Base-by-base conservation (phyloP, 768 basidiomycete genomes). In the Sutorius australiensis region DNA sequence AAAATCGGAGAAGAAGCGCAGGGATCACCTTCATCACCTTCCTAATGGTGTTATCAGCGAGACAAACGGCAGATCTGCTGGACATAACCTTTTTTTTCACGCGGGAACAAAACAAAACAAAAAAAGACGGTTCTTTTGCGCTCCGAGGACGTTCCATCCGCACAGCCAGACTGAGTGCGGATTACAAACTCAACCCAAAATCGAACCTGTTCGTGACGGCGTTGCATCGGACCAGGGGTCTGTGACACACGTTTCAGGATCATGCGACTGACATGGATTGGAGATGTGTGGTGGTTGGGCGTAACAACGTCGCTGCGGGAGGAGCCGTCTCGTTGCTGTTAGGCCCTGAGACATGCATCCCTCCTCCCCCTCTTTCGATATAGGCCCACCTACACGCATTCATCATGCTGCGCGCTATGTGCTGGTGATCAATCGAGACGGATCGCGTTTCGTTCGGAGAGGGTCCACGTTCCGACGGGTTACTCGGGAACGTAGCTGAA, bases 41-140 rank as follows among this genome's bases (percentile, higher is more conserved):
- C 62, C 54, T 50, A 48, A 56, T 55, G 57, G 55, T 51, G 51
- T 61, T 65, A 63, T 58, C 55, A 44, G 30, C 57, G 47, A 39
- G 37, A 53, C 44, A n/a, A 54, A 45, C 44, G 50, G 45, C 55
- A 53, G 54, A 51, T 60, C 40, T 52, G 36, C 53, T 19, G 41
- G 30, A 36, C 50, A 38, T 32, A 24, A 51, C 50, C 19, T 11
- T 45, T 56, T 21, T 45, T 37, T 21, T 17, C 34, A 51, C 32
- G 13, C 19, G 44, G 13, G 24, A 30, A 51, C 7, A 24, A 50
- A 31, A 28, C n/a, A n/a, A n/a, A n/a, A n/a, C n/a, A 32, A 24
- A 24, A 24, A 24, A 24, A 32, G 38, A 53, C 46, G 34, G 17
- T 52, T 45, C n/a, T 50, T 39, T 49, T 31, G 27, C 48, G 45